phyloP scores from a whole-genome alignment of 495 filamentous ascomycete genomes.

The Bathelium albidoporum region DNA sequence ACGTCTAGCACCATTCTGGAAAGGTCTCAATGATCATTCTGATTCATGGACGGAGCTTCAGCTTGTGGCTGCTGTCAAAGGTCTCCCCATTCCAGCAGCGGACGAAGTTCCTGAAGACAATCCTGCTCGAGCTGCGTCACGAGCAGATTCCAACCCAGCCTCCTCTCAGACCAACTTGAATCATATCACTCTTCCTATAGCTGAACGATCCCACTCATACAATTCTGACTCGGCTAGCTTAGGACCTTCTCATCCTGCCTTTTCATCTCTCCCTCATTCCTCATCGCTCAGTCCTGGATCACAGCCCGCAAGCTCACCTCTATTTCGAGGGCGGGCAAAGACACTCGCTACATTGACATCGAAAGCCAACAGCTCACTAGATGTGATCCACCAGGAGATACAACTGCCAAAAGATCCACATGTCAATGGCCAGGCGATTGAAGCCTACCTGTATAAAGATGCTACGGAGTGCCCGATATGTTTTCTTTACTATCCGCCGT shows the following conservation, averaged over 20 bases:
- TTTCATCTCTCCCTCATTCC: conserved; percentile 37
- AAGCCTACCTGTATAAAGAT: conserved; percentile 88
- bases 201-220: conserved; percentile 60
- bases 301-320: conserved; percentile 42
- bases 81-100: conserved; percentile 70
- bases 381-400: conserved; percentile 66
- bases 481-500: conserved; percentile 90
- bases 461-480: conserved; percentile 90
- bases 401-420: conserved; percentile 72
- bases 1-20: conserved; percentile 88
- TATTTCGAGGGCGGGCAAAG: conserved; percentile 64
- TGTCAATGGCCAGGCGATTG: conserved; percentile 83
- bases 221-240: conserved; percentile 56
- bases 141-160: conserved; percentile 32
- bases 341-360: conserved; percentile 76
- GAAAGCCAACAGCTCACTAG: conserved; percentile 55
- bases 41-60: conserved; percentile 90
- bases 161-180: conserved; percentile 43
- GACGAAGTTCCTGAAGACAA: conserved; percentile 70
- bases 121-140: conserved; percentile 27
- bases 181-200: conserved; percentile 65
- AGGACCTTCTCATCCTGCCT: conserved; percentile 37
- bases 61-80: conserved; percentile 81
- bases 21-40: conserved; percentile 78
- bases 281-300: conserved; percentile 44